A percentile compares a stretch with the other conserved stretches of the same genome.
Conservation (phyloP, 2,329 filamentous ascomycete species). For the Simplicillium sp. region DNA sequence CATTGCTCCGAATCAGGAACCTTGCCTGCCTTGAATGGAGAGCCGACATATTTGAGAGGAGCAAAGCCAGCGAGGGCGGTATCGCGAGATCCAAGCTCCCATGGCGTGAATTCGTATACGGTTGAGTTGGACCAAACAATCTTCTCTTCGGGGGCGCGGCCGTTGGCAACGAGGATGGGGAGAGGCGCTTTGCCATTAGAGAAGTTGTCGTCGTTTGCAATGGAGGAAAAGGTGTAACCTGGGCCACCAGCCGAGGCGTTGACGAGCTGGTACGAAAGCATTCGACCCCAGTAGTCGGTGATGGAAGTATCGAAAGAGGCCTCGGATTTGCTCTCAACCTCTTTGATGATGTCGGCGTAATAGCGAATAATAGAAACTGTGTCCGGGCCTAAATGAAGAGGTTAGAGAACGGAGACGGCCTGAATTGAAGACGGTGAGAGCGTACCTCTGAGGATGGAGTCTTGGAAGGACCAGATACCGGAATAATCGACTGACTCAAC, state of each 20-base stretch:
- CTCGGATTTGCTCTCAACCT: conserved; percentile 50
- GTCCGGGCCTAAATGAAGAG: conserved; percentile 23
- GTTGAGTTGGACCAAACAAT: conserved; percentile 57
- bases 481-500: conserved; percentile 17
- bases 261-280: conserved; percentile 68
- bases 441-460: conserved; percentile 25
- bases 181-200: conserved; percentile 54
- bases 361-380: conserved; percentile 33
- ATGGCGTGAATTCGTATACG: conserved; percentile 70
- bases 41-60: conserved; percentile 62
- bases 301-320: conserved; percentile 55
- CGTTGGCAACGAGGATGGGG: conserved; percentile 64
- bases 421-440: neutral
- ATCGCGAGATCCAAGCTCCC: conserved; percentile 70
- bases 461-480: conserved; percentile 25
- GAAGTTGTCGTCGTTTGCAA: conserved; percentile 46
- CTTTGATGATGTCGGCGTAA: conserved; percentile 47
- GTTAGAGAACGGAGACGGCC: conserved; percentile 4
- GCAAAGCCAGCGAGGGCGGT: conserved; percentile 63
- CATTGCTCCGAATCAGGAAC: conserved; percentile 50
- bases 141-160: conserved; percentile 53
- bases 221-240: conserved; percentile 68
- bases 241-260: conserved; percentile 62
- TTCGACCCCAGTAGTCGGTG: conserved; percentile 76
- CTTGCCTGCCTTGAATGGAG: conserved; percentile 56